phyloP scores from a whole-genome alignment of 805 yeast genomes.

The Candida pseudofarinosa region DNA sequence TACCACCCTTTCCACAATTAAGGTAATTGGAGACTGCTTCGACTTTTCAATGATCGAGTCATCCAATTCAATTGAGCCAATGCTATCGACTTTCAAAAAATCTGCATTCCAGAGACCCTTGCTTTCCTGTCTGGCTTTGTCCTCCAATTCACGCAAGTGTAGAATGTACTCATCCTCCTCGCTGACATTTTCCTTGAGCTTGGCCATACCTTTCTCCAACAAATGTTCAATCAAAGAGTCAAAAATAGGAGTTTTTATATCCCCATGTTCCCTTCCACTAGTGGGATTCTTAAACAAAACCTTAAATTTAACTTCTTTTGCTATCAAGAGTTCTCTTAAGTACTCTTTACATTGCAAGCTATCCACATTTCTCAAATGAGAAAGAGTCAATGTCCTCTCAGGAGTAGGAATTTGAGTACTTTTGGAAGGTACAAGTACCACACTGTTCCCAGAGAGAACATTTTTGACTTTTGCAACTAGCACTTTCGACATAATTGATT shows the following conservation, averaged over 20 bases:
- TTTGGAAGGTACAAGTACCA: slow-evolving; percentile 53
- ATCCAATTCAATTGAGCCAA: slow-evolving; percentile 23
- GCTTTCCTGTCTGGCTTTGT: slow-evolving; percentile 47
- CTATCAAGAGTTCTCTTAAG: slow-evolving; percentile 58
- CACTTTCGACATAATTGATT: slow-evolving; percentile 5
- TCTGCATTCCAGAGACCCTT: slow-evolving; percentile 52
- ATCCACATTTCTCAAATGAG: slow-evolving; percentile 57
- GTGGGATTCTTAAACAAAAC: slow-evolving; percentile 49
- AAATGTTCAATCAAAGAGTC: slow-evolving; percentile 53
- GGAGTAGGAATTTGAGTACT: slow-evolving; percentile 40
- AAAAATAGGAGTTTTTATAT: slow-evolving; percentile 60
- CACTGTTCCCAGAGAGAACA: slow-evolving; percentile 67
- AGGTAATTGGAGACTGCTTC: slow-evolving; percentile 38
- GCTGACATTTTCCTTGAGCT: slow-evolving; percentile 51
- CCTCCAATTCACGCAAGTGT: slow-evolving; percentile 38
- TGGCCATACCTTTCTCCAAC: slow-evolving; percentile 57
- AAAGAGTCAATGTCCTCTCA: slow-evolving; percentile 62
- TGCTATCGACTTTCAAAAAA: slow-evolving; percentile 5
- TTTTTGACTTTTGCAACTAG: slow-evolving; percentile 61
- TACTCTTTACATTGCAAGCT: slow-evolving; percentile 60
- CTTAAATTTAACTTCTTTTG: slow-evolving; percentile 58
- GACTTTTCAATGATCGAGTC: slow-evolving; percentile 34
- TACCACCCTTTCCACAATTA: slow-evolving; percentile 72
- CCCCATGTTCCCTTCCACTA: slow-evolving; percentile 66
- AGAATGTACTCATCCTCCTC: slow-evolving; percentile 37